A percentile compares a stretch with the other conserved stretches of the same genome.
phyloP scores from a whole-genome alignment of 495 filamentous ascomycete species.

The Parathielavia hyrcaniae region DNA sequence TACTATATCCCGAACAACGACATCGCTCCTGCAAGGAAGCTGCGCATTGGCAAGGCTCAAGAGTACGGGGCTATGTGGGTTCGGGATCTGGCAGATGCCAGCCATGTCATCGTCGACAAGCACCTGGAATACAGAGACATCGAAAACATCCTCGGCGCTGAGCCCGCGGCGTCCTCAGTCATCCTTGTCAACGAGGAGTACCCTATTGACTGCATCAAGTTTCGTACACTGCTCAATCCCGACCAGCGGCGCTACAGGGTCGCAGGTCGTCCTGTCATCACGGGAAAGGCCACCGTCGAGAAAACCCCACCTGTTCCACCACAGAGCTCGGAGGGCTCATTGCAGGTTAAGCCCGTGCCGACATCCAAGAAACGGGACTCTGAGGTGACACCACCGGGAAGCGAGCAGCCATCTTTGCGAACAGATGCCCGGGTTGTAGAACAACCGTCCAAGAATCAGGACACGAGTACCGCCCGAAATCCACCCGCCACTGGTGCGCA shows the following conservation, averaged over 20 bases:
- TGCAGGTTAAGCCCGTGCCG: constrained; percentile 27
- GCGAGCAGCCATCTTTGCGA: constrained; percentile 11
- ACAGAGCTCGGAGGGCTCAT: constrained; percentile 21
- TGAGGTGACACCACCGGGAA: constrained; percentile 13
- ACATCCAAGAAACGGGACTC: background rate
- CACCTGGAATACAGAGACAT: constrained; percentile 59
- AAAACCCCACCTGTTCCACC: constrained; percentile 26
- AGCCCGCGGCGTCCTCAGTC: constrained; percentile 43
- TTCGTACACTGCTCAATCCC: constrained; percentile 51
- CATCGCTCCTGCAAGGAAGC: constrained; percentile 54
- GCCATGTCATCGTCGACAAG: constrained; percentile 78
- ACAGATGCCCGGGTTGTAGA: background rate
- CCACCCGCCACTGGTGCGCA: background rate
- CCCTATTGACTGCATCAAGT: constrained; percentile 69
- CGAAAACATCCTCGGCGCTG: constrained; percentile 50
- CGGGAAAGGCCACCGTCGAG: background rate
- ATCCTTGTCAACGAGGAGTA: constrained; percentile 73
- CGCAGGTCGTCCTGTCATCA: constrained; percentile 28
- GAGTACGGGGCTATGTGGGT: constrained; percentile 64
- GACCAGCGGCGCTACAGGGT: constrained; percentile 56
- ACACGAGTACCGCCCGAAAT: background rate
- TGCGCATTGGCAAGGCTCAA: constrained; percentile 66
- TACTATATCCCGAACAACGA: constrained; percentile 81
- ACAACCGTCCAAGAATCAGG: background rate
- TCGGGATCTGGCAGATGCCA: constrained; percentile 38